Evolutionary conservation across 2,329 filamentous ascomycete species (phyloP), one percentile per base, ranked within the genome.

Genomic region (Juglanconis oblonga): DNA sequence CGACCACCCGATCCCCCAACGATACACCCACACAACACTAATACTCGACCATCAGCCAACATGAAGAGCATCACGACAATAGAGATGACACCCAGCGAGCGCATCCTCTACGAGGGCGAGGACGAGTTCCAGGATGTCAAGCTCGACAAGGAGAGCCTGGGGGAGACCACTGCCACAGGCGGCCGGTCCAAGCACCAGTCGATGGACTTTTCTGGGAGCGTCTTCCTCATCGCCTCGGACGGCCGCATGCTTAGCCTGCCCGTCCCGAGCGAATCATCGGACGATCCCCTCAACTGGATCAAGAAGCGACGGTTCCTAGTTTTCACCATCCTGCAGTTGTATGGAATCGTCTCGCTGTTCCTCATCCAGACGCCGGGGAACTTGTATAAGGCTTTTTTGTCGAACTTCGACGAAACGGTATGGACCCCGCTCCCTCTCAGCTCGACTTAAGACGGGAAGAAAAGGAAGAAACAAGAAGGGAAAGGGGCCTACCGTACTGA

Each of bases 191-290:
- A 61, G 50, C 55, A 57, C 35, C 7, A n/a, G 40, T 61, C 59
- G 5, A 61, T 59, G 55, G 66, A 68, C 36, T 47, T 67, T 9
- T 52, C 66, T 5, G 68, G 68, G 35, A 69, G 66, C 58, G 69
- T 73, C 32, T 73, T 67, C 54, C 67, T 73, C 47, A 72, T 73
- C 58, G 67, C 70, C 6, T 67, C 68, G 4, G 68, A 70, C 54
- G 72, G 72, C 32, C 58, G 66, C 24, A 66, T 68, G 9, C 64
- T 73, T 33, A 68, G 64, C 32, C 65, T 73, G 13, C 72, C 71
- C 31, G 71, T 73, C 51, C 70, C 71, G 4, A 72, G 70, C 52
- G 59, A 67, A 7, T 72, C 68, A 11, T 67, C 62, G 3, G 42
- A 61, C 24, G 71, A 73, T 49, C 71, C 71, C 1, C 58, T 73